A percentile compares a stretch with the other conserved stretches of the same genome.
Evolutionary conservation across 331 rosid genomes (phyloP).

Genomic region (Quercus phellos): DNA sequence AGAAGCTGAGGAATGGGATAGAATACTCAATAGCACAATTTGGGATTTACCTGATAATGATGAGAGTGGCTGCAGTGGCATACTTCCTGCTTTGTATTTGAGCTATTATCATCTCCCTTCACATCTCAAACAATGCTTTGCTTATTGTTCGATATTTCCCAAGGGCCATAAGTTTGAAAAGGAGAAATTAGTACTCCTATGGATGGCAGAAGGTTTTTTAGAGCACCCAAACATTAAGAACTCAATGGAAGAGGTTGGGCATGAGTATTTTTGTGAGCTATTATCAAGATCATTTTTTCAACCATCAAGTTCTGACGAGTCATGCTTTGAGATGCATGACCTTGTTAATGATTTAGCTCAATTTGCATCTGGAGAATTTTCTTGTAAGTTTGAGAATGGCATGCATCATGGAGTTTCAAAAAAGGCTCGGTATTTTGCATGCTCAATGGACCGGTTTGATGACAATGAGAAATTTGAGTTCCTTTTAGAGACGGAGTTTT

Average conservation of each 20-base stretch:
- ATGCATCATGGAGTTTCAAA: not conserved
- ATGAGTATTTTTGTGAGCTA: too few relatives aligned
- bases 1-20: slow-evolving; percentile 4
- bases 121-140: slow-evolving; percentile 1
- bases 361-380: not conserved
- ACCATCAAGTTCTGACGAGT: not conserved
- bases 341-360: slow-evolving; percentile 16
- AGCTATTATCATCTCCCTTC: slow-evolving; percentile 6
- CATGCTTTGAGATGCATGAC: slow-evolving; percentile 2
- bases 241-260: too few relatives aligned
- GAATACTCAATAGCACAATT: slow-evolving; percentile 7
- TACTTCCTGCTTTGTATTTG: slow-evolving; percentile 27
- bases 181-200: too few relatives aligned
- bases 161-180: not conserved
- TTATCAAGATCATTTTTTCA: too few relatives aligned
- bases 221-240: too few relatives aligned
- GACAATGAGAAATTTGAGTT: not conserved
- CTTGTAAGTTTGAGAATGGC: not conserved
- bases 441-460: not conserved
- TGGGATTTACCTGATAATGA: slow-evolving; percentile 23
- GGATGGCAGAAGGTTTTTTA: too few relatives aligned
- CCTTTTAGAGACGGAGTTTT: too few relatives aligned
- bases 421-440: slow-evolving; percentile 14
- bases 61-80: not conserved
- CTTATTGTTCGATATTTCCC: slow-evolving; percentile 12